These are phyloP conservation scores for Kingdonia uniflora DNA, from an alignment of 164 flowering plant genomes.

Conservation along the genomic window DNA sequence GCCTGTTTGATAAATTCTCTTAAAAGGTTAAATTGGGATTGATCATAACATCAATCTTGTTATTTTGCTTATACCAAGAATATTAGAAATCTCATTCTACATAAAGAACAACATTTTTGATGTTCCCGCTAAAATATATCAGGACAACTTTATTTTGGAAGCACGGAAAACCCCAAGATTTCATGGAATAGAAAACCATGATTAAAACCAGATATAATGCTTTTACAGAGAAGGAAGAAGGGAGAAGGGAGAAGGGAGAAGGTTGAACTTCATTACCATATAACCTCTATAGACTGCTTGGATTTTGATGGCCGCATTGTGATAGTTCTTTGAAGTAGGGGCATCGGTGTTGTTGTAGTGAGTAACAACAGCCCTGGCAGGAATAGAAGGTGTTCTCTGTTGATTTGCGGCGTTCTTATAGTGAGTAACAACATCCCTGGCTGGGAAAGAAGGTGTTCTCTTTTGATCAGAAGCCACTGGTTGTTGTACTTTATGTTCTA, in stretches of 20 bases:
- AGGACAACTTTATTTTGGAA: too few species aligned
- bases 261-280: slow-evolving; percentile 29
- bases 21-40: neutral
- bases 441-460: neutral
- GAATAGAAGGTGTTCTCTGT: slow-evolving; percentile 19
- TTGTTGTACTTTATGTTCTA: too few species aligned
- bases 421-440: slow-evolving; percentile 9
- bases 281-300: slow-evolving; percentile 88
- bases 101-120: too few species aligned
- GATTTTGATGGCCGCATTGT: slow-evolving; percentile 69
- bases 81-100: too few species aligned
- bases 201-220: too few species aligned
- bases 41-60: neutral
- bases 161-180: too few species aligned
- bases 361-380: slow-evolving; percentile 10
- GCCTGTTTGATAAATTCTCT: slow-evolving; percentile 34
- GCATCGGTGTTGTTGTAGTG: neutral
- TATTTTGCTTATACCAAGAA: neutral
- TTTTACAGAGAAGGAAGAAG: too few species aligned
- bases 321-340: slow-evolving; percentile 27
- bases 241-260: too few species aligned
- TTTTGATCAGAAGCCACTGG: slow-evolving; percentile 21
- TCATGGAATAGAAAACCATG: too few species aligned
- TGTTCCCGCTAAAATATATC: too few species aligned
- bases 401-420: slow-evolving; percentile 2